Base-by-base conservation (phyloP, 495 filamentous ascomycete species). In the Trichoderma virens region DNA sequence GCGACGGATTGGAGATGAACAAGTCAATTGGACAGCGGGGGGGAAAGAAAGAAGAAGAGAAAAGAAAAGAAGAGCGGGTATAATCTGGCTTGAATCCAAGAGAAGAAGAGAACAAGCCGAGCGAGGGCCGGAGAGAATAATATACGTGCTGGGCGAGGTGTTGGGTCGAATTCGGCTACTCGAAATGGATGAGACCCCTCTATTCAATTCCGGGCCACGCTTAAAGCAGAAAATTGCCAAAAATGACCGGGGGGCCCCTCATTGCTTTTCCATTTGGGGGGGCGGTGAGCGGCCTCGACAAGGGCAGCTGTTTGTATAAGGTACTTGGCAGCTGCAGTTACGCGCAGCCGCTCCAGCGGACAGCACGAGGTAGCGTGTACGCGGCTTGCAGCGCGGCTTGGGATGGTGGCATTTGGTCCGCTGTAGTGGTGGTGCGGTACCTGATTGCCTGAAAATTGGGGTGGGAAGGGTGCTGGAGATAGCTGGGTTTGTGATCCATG, bases 1-100 rank as follows among this genome's bases (percentile, higher is more conserved):
- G 68, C 80, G 68, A 67, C 65, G 41, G 28, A 30, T 20, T 18
- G 25, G 43, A 20, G 25, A 34, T 35, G 9, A 41, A 41, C 59
- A 32, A 28, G 18, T 8, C 51, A 63, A 62, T 64, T 61, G 47
- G 32, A 54, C 35, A 47, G 25, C 30, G 61, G 23, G 18, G 23
- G 34, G 13, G 20, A 30, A 41, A 27, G 27, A 59, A 43, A 45
- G 27, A 34, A 59, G 41, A 60, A 62, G 62, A 51, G 23, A 7
- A 7, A 25, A 1, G 9, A 18, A 47, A 35, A 13, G 13, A 35
- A 35, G 34, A 35, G 34, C n/a, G n/a, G n/a, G n/a, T n/a, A n/a
- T n/a, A n/a, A n/a, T n/a, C n/a, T n/a, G n/a, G n/a, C n/a, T n/a
- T n/a, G n/a, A n/a, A n/a, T n/a, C n/a, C n/a, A n/a, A 35, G 34